Evolutionary conservation across 768 basidiomycete genomes (phyloP).

Genomic region (Guyanaporus albipodus): DNA sequence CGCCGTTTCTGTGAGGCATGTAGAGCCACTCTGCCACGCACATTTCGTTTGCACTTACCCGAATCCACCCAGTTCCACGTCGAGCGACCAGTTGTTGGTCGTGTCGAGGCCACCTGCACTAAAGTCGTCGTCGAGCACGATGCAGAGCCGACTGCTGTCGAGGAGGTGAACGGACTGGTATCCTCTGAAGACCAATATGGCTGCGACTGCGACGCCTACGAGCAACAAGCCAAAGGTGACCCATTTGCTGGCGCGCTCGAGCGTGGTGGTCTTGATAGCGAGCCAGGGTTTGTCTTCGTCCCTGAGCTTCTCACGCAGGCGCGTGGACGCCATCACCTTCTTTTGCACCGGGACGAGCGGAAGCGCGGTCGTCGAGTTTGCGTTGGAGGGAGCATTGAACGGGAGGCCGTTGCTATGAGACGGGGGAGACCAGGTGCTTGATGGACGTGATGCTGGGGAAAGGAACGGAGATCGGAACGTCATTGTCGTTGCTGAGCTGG

Average conservation of each 20-base stretch:
- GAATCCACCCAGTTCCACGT: constrained; percentile 53
- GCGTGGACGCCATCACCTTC: constrained; percentile 40
- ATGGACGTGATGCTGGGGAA: constrained; percentile 64
- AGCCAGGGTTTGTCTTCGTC: constrained; percentile 47
- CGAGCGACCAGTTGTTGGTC: constrained; percentile 41
- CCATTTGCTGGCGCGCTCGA: constrained; percentile 42
- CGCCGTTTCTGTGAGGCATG: constrained; percentile 37
- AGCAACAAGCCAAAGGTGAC: constrained; percentile 41
- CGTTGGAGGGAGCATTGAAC: constrained; percentile 25
- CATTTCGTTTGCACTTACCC: constrained; percentile 29
- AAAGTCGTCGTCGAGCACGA: constrained; percentile 51
- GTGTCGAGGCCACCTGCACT: constrained; percentile 37
- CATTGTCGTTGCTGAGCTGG: constrained; percentile 38
- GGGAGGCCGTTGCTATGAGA: constrained; percentile 30
- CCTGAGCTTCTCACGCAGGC: constrained; percentile 48
- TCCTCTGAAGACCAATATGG: constrained; percentile 43
- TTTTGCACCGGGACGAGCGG: constrained; percentile 42
- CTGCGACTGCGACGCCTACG: constrained; percentile 41
- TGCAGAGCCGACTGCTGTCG: constrained; percentile 34
- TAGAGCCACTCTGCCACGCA: constrained; percentile 2
- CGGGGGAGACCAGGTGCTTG: constrained; percentile 60
- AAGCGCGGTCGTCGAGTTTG: constrained; percentile 28
- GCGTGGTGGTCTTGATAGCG: constrained; percentile 31
- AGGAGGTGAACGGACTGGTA: constrained; percentile 39
- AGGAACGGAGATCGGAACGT: constrained; percentile 66